phyloP scores from a whole-genome alignment of 306 rosid genomes.

The Prosopis cineraria region DNA sequence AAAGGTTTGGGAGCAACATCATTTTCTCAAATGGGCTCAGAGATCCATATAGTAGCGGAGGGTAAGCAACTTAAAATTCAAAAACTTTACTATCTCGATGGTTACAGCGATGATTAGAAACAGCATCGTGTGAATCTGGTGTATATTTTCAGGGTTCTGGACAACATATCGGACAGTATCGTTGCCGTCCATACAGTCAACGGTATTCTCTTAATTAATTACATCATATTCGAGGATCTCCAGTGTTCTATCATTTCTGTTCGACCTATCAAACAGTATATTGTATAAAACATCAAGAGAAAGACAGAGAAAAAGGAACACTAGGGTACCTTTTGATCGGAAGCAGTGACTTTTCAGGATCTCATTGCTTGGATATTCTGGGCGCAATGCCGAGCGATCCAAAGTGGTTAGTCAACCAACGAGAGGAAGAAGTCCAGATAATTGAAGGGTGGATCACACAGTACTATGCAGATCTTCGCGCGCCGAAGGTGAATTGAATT shows the following conservation, averaged over 20 bases:
- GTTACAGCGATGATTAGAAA: background rate
- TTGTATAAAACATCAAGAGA: background rate
- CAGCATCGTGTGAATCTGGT: background rate
- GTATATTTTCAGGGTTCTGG: conserved; percentile 48
- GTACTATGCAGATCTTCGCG: conserved; percentile 41
- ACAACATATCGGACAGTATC: conserved; percentile 48
- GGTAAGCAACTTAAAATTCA: conserved; percentile 41
- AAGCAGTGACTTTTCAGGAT: conserved; percentile 40
- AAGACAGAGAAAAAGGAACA: background rate
- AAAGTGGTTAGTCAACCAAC: conserved; percentile 46
- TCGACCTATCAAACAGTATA: background rate
- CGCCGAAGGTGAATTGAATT: background rate
- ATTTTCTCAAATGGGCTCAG: conserved; percentile 76
- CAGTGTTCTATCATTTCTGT: background rate
- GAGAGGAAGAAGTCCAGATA: conserved; percentile 40
- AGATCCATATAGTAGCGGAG: conserved; percentile 71
- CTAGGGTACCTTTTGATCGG: background rate
- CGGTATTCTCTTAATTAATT: conserved; percentile 20
- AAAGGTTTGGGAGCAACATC: conserved; percentile 65
- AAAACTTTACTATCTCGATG: background rate
- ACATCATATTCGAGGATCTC: background rate
- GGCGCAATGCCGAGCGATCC: conserved; percentile 42
- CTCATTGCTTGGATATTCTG: conserved; percentile 58
- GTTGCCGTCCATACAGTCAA: conserved; percentile 47
- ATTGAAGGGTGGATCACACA: conserved; percentile 49